phyloP scores from a whole-genome alignment of 192 early-diverging fungal genomes.

The Coemansia sp. region DNA sequence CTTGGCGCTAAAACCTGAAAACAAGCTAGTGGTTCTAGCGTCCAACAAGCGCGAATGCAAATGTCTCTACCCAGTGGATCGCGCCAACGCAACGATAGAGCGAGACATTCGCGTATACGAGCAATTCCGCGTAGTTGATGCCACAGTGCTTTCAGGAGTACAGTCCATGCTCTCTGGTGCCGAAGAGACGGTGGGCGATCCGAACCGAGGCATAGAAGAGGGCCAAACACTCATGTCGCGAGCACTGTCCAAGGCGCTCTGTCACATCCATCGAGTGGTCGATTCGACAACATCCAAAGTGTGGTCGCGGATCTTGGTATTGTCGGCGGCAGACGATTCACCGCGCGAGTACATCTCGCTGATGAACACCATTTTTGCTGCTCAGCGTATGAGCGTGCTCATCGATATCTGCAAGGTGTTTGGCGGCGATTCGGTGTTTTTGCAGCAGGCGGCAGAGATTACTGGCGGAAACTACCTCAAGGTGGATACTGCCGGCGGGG shows the following conservation, averaged over 20 bases:
- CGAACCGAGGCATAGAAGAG: constrained; percentile 14
- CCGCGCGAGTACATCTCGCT: constrained; percentile 90
- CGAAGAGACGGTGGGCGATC: background rate
- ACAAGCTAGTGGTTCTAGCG: constrained; percentile 82
- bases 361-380: constrained; percentile 99
- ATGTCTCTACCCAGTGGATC: constrained; percentile 40
- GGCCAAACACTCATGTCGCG: constrained; percentile 38
- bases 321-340: constrained; percentile 85
- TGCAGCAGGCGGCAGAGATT: constrained; percentile 90
- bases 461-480: constrained; percentile 82
- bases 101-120: constrained; percentile 51
- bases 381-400: constrained; percentile 84
- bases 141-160: constrained; percentile 29
- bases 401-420: constrained; percentile 89
- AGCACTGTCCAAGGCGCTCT: constrained; percentile 51
- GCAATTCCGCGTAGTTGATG: constrained; percentile 50
- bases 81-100: background rate
- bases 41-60: constrained; percentile 28
- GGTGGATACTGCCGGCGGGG: constrained; percentile 63
- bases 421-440: constrained; percentile 77
- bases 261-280: constrained; percentile 41
- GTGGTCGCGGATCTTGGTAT: constrained; percentile 75
- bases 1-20: constrained; percentile 84
- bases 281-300: constrained; percentile 17
- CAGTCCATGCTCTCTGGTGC: constrained; percentile 19